These are phyloP conservation scores for Solanum sejunctum DNA, from an alignment of 257 asterid genomes.

Conservation along the genomic window DNA sequence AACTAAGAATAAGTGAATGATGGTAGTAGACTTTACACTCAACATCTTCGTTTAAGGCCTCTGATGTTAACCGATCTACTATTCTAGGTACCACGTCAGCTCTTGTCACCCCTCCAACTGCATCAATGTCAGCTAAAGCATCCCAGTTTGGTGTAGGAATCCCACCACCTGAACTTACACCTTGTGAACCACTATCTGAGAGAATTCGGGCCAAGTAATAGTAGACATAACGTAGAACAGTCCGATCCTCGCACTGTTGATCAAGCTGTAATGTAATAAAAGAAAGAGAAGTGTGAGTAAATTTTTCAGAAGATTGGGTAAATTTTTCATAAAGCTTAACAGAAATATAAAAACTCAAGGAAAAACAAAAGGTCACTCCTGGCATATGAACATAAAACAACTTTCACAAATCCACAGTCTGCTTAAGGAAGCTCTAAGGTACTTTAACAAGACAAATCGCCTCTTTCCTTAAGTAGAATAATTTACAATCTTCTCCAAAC, in stretches of 20 bases:
- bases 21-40: slow-evolving; percentile 46
- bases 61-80: slow-evolving; percentile 68
- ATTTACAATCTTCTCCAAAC: neutral
- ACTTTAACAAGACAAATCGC: neutral
- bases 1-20: neutral
- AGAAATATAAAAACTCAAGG: neutral
- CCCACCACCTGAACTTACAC: slow-evolving; percentile 94
- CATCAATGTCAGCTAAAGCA: slow-evolving; percentile 98
- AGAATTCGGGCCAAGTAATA: slow-evolving; percentile 96
- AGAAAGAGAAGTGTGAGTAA: slow-evolving; percentile 5
- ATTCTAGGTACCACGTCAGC: slow-evolving; percentile 98
- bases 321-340: neutral
- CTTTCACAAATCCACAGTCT: neutral
- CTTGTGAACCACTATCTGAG: slow-evolving; percentile 93
- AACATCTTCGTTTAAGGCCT: slow-evolving; percentile 85
- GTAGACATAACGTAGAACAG: slow-evolving; percentile 92
- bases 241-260: slow-evolving; percentile 98
- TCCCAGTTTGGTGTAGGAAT: slow-evolving; percentile 99
- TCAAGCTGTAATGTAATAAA: slow-evolving; percentile 61
- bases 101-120: slow-evolving; percentile 97
- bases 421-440: neutral
- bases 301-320: neutral
- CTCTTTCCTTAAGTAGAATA: neutral
- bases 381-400: neutral
- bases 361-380: neutral